Conservation (phyloP, 2,329 filamentous ascomycete species). For the Clonostachys sp. region DNA sequence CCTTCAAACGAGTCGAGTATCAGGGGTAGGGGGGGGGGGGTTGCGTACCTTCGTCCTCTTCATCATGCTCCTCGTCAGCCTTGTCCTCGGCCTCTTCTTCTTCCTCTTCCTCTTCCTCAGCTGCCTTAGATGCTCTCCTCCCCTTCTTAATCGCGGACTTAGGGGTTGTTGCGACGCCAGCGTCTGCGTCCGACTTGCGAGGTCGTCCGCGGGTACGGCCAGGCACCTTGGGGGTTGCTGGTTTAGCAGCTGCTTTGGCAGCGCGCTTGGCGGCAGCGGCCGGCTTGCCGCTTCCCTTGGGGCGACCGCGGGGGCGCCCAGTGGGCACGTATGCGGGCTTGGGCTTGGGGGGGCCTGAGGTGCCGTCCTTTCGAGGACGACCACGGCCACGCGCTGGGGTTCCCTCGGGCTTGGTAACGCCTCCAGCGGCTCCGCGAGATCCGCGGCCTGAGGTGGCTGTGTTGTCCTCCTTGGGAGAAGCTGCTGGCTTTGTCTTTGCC, state of each 20-base stretch:
- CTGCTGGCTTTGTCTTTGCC: no score
- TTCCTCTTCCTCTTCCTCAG: conserved; percentile 6
- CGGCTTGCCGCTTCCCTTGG: neutral
- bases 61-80: conserved; percentile 4
- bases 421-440: neutral
- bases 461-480: no score
- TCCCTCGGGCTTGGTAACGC: neutral
- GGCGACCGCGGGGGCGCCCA: conserved; percentile 8
- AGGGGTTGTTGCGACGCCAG: neutral
- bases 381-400: conserved; percentile 27
- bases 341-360: conserved; percentile 14
- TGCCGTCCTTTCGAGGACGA: conserved; percentile 24
- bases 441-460: no score
- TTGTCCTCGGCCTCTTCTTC: conserved; percentile 17
- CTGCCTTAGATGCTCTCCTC: conserved; percentile 3
- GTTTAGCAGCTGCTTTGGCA: neutral
- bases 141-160: neutral
- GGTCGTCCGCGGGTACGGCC: conserved; percentile 22
- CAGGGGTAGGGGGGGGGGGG: no score
- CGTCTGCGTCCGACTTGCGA: conserved; percentile 20
- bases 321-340: conserved; percentile 16
- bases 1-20: no score
- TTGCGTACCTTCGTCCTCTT: neutral
- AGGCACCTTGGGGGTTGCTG: conserved; percentile 15
- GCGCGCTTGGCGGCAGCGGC: neutral